Conservation (phyloP, 768 basidiomycete species). For the Russula olivacea region DNA sequence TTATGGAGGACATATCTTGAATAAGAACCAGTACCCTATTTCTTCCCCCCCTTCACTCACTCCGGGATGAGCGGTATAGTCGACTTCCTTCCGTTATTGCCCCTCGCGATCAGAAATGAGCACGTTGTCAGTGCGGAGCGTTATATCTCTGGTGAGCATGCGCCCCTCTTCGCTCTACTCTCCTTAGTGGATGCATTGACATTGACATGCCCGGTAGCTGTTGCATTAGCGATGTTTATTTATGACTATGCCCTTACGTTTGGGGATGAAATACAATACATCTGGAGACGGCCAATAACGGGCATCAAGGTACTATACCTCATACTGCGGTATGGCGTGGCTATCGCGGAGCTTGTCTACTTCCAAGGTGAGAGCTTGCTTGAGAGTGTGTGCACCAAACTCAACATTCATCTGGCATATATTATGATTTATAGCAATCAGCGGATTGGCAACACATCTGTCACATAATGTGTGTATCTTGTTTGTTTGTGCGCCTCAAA, state of each 20-base stretch:
- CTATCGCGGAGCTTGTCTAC: constrained; percentile 27
- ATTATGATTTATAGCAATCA: not conserved
- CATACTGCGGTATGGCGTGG: constrained; percentile 38
- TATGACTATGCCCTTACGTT: constrained; percentile 42
- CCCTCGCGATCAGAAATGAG: constrained; percentile 3
- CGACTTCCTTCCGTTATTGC: not conserved
- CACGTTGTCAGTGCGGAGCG: constrained; percentile 4
- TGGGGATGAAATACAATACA: constrained; percentile 37
- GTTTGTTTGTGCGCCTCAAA: not conserved
- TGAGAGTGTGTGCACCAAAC: not conserved
- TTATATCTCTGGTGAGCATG: constrained; percentile 12
- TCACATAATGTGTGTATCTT: constrained; percentile 5
- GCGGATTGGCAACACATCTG: constrained; percentile 6
- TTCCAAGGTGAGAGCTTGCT: constrained; percentile 29
- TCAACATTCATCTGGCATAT: not conserved
- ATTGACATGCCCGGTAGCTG: constrained; percentile 26
- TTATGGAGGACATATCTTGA: not conserved
- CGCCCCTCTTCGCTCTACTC: not conserved
- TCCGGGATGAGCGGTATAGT: not conserved
- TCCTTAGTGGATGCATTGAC: not conserved
- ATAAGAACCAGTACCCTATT: not conserved
- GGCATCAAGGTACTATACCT: constrained; percentile 38
- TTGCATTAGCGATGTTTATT: constrained; percentile 33
- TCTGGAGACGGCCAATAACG: constrained; percentile 38
- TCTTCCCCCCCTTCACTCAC: not conserved